Evolutionary conservation across 1,284 basidiomycete genomes (phyloP), one percentile per base, ranked within the genome.

Genomic region (Leccinum huronense): DNA sequence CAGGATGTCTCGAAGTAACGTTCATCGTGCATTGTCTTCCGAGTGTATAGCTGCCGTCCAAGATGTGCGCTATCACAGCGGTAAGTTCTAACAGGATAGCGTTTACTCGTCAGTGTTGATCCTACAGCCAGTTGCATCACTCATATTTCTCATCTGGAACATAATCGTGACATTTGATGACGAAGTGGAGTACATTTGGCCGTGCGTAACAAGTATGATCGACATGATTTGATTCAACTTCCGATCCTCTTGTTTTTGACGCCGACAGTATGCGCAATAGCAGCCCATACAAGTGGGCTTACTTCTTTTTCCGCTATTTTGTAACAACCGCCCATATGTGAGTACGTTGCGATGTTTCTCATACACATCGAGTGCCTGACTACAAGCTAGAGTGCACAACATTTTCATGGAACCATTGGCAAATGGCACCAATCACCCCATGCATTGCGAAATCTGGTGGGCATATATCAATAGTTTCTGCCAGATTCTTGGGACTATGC

Each of bases 291-390:
- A 74, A 74, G 42, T 74, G 72, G 71, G 5, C 48, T 0, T 71
- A 71, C 19, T 56, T 74, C 14, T 68, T 66, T 54, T 62, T 74
- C 63, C 70, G 64, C 11, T 73, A 72, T 62, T 51, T 34, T 55
- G 59, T 62, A 5, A 63, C 71, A 58, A 11, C 60, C 5, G 69
- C 59, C 31, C 68, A 65, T 13, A 11, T 63, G 70, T 72, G 27
- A 67, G 72, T 66, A 51, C 1, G 10, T 40, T 34, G 9, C 27
- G 11, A 33, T 3, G 5, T 11, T 5, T 53, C 14, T 1, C 10
- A 40, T 13, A 4, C 4, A 36, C 6, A 16, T 6, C 45, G 31
- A 23, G 23, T 30, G 11, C n/a, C 55, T 56, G n/a, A 55, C 30
- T 55, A 13, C 30, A 55, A 31, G 13, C 5, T 33, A 74, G 72